phyloP scores from a whole-genome alignment of 2,329 filamentous ascomycete genomes.

The Trichoderma endophyticum region DNA sequence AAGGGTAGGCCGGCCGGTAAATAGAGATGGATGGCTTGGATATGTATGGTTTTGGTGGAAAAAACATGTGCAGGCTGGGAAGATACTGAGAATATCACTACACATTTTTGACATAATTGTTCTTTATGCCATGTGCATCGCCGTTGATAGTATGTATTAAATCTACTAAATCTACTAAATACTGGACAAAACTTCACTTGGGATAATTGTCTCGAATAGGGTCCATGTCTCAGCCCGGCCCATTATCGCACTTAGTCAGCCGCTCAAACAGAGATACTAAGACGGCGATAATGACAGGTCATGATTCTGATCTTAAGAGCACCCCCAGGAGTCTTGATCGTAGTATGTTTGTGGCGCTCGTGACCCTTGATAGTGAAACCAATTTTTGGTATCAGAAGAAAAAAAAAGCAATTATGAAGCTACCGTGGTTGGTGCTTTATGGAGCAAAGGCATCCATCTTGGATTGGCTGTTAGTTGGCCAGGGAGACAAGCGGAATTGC shows the following conservation, averaged over 20 bases:
- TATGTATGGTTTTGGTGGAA: neutral
- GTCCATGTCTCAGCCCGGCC: neutral
- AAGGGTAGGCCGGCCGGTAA: neutral
- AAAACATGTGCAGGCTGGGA: neutral
- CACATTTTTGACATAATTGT: neutral
- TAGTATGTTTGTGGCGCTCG: neutral
- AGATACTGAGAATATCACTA: neutral
- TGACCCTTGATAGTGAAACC: neutral
- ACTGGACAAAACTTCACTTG: neutral
- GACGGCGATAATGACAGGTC: neutral
- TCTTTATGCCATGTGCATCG: neutral
- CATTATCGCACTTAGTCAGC: neutral
- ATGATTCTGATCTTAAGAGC: neutral
- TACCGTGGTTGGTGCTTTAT: neutral
- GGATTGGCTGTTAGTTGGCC: constrained; percentile 9
- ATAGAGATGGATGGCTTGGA: constrained; percentile 10
- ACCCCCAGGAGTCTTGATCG: neutral
- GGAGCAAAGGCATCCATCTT: neutral
- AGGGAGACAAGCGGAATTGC: constrained; percentile 12
- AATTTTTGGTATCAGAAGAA: neutral
- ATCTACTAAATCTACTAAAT: neutral
- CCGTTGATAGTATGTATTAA: neutral
- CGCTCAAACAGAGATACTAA: neutral
- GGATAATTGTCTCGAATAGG: neutral
- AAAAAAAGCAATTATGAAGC: neutral